Conservation (phyloP, 768 basidiomycete species). For the Ramaria sp. region DNA sequence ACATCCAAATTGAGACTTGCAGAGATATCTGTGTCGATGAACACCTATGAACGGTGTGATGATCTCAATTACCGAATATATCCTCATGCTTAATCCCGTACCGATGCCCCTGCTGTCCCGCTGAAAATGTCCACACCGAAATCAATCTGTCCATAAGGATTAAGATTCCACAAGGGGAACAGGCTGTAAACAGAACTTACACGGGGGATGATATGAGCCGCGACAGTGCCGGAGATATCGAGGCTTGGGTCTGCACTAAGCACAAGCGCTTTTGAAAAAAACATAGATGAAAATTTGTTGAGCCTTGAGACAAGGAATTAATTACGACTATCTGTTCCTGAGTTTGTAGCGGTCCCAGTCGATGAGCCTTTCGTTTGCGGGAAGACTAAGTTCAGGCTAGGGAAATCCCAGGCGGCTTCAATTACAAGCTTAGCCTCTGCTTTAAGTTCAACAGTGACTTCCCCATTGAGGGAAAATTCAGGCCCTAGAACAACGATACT, state of each 20-base stretch:
- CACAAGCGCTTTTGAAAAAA: background rate
- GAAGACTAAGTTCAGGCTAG: background rate
- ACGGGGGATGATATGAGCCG: constrained; percentile 1
- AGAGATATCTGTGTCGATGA: constrained; percentile 1
- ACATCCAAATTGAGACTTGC: background rate
- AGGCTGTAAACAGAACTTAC: background rate
- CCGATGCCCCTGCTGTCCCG: background rate
- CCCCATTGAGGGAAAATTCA: background rate
- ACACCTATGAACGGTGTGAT: background rate
- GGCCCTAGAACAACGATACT: constrained; percentile 1
- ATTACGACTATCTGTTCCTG: background rate
- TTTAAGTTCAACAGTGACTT: background rate
- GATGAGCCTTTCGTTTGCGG: background rate
- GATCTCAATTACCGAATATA: too few species aligned
- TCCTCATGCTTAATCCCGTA: background rate
- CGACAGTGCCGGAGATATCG: background rate
- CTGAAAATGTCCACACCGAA: background rate
- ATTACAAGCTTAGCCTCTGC: background rate
- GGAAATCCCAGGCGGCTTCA: background rate
- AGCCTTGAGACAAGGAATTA: background rate
- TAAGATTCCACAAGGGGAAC: background rate
- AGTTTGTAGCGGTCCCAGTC: background rate
- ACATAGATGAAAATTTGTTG: background rate
- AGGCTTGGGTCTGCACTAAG: background rate
- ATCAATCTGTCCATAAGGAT: background rate